These are phyloP conservation scores for Rhodamnia rubescens DNA, from an alignment of 345 rosid species.

Conservation along the genomic window DNA sequence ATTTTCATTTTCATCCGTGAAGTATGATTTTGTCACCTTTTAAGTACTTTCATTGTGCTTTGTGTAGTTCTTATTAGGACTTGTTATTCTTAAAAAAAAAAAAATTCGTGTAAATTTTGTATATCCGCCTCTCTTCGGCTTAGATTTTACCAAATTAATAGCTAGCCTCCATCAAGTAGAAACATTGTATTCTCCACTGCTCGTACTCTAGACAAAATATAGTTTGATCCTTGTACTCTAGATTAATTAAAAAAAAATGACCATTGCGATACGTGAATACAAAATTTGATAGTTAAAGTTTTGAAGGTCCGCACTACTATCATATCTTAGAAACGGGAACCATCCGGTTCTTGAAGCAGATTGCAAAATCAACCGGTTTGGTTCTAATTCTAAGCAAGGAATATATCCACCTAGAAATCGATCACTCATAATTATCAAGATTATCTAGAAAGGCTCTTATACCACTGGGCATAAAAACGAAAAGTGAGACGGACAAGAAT, in stretches of 20 bases:
- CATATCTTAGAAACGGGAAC: not conserved
- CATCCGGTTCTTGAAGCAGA: accelerated
- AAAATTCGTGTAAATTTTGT: no score
- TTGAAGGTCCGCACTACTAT: not conserved
- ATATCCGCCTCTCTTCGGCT: not conserved
- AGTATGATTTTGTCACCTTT: not conserved
- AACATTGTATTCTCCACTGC: not conserved
- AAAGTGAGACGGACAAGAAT: not conserved
- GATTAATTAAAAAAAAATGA: no score
- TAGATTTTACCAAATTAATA: no score
- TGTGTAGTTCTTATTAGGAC: not conserved
- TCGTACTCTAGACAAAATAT: not conserved
- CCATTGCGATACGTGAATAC: not conserved
- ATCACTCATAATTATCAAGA: accelerated
- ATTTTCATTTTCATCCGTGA: not conserved
- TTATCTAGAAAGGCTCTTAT: not conserved
- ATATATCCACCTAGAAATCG: accelerated
- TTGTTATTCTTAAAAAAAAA: not conserved
- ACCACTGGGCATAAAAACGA: not conserved
- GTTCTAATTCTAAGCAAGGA: not conserved
- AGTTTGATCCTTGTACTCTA: not conserved
- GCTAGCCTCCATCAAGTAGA: not conserved
- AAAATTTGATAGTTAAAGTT: not conserved
- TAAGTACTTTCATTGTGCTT: not conserved
- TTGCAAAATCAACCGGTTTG: not conserved